Percentiles rank a stretch among this genome's conserved stretches.
phyloP scores from a whole-genome alignment of 2,329 filamentous ascomycete genomes.

The Chaetomium sp. region DNA sequence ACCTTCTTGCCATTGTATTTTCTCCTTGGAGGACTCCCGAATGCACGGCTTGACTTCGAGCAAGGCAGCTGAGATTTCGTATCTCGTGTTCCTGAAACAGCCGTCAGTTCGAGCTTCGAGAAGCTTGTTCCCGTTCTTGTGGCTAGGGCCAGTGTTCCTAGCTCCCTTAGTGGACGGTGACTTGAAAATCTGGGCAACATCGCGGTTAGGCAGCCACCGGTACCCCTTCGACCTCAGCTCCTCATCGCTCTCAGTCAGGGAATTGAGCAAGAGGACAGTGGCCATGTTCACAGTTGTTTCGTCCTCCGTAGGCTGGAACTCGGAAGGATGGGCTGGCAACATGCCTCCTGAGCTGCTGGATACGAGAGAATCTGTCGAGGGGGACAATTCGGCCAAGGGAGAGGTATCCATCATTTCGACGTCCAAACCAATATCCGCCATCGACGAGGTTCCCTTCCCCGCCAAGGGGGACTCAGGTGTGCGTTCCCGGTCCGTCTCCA shows the following conservation, averaged over 20 bases:
- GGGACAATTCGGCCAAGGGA: too few relatives aligned
- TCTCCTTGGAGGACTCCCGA: too few relatives aligned
- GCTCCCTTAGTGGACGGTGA: too few relatives aligned
- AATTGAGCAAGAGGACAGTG: neutral
- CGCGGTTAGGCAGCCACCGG: neutral
- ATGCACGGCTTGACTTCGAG: neutral
- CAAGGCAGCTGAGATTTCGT: neutral
- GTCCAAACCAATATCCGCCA: neutral
- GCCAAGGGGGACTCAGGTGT: neutral
- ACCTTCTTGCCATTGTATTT: neutral
- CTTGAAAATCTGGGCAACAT: neutral
- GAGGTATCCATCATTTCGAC: too few relatives aligned
- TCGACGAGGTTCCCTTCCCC: neutral
- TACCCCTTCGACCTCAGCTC: neutral
- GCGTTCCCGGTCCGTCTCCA: neutral
- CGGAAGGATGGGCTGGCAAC: neutral
- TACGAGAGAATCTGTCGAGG: neutral
- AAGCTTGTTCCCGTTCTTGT: neutral
- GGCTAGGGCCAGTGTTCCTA: neutral
- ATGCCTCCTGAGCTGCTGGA: neutral
- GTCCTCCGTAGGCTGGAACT: neutral
- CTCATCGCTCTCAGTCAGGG: neutral
- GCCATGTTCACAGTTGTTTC: neutral
- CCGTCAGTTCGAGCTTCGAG: neutral
- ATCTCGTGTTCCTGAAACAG: neutral